Evolutionary conservation across 768 basidiomycete species (phyloP).

Genomic region (Lentinula sp.): DNA sequence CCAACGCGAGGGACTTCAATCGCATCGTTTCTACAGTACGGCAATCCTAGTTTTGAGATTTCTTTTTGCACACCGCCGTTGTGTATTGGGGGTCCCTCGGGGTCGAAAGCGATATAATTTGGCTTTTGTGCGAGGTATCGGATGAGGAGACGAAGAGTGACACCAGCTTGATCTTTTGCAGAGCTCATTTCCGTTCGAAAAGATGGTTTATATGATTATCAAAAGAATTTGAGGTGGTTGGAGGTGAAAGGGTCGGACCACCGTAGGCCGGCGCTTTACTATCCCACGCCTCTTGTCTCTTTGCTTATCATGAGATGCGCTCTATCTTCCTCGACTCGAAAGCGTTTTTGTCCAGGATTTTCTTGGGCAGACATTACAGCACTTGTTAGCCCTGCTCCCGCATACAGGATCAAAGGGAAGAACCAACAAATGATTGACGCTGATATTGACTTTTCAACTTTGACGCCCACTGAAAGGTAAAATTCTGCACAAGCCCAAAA

Average conservation of each 20-base stretch:
- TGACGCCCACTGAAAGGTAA: background rate
- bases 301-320: background rate
- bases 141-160: background rate
- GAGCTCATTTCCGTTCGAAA: background rate
- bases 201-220: background rate
- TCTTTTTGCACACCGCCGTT: background rate
- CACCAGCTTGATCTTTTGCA: background rate
- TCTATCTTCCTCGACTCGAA: background rate
- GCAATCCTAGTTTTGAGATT: background rate
- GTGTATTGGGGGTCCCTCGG: background rate
- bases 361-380: background rate
- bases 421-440: background rate
- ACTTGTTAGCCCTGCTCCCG: background rate
- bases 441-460: background rate
- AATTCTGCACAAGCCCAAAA: too few species aligned
- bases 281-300: background rate
- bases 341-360: background rate
- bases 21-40: background rate
- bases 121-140: background rate
- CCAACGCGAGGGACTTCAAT: background rate
- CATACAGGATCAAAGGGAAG: background rate
- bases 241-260: background rate
- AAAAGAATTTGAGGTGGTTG: background rate
- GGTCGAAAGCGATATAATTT: background rate
- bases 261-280: background rate